phyloP scores from a whole-genome alignment of 1,139 yeast species.

The Magnusiomyces tetraspermus region DNA sequence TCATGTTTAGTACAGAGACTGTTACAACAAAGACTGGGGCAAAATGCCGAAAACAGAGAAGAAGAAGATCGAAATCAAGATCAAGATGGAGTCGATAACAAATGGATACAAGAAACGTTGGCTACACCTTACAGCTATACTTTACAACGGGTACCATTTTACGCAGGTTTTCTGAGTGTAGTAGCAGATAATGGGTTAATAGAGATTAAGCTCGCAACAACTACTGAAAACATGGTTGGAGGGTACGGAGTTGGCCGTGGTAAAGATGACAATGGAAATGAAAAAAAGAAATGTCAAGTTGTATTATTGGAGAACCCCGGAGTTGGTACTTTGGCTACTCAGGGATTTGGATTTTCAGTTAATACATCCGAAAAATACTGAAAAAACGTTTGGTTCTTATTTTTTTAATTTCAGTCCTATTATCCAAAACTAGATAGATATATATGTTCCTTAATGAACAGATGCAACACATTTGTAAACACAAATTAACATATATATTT shows the following conservation, averaged over 20 bases:
- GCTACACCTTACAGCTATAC: not conserved
- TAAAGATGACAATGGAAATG: no score
- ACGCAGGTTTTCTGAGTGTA: constrained; percentile 21
- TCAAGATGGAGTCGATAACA: not conserved
- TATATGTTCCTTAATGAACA: no score
- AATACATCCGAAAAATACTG: no score
- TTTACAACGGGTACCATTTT: constrained; percentile 21
- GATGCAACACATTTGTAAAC: no score
- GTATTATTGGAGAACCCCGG: no score
- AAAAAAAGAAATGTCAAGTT: no score
- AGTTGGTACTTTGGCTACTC: no score
- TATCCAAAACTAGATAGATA: no score
- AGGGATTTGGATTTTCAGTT: no score
- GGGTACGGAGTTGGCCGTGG: constrained; percentile 14
- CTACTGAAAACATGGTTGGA: constrained; percentile 23
- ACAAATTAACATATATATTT: no score
- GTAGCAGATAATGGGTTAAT: constrained; percentile 7
- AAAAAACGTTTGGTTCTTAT: no score
- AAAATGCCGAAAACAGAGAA: not conserved
- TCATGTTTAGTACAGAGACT: not conserved
- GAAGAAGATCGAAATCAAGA: not conserved
- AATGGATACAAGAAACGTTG: not conserved
- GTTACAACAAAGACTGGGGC: not conserved
- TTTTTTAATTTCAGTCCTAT: no score
- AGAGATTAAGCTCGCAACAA: constrained; percentile 18